Conservation (phyloP, 495 filamentous ascomycete species). For the Hypoxylon lienhwacheense region DNA sequence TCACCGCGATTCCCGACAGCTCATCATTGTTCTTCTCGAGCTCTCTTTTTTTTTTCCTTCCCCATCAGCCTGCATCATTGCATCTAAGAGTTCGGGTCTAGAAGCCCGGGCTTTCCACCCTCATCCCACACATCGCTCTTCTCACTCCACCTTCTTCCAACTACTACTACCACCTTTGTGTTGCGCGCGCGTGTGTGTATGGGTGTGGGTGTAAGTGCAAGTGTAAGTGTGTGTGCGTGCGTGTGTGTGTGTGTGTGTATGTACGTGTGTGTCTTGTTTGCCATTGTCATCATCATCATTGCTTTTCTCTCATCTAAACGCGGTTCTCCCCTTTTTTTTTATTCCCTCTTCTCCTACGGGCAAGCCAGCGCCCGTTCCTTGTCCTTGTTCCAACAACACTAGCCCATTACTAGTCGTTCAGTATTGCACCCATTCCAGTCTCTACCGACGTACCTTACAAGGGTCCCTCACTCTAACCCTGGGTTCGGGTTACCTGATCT, state of each 20-base stretch:
- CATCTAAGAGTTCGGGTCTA: conserved; percentile 26
- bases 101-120: conserved; percentile 25
- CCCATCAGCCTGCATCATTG: conserved; percentile 27
- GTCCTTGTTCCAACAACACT: conserved; percentile 9
- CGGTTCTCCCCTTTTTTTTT: not conserved
- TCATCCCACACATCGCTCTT: conserved; percentile 18
- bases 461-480: conserved; percentile 25
- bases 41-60: conserved; percentile 20
- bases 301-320: too few relatives aligned
- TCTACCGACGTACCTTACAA: conserved; percentile 27
- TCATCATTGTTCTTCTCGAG: conserved; percentile 22
- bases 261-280: conserved; percentile 3
- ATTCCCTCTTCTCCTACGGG: not conserved
- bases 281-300: not conserved
- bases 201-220: not conserved
- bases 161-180: not conserved
- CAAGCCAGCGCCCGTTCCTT: not conserved
- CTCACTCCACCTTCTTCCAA: conserved; percentile 20
- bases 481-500: conserved; percentile 37
- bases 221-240: not conserved
- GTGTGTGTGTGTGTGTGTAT: not conserved
- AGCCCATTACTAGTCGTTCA: conserved; percentile 20
- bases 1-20: conserved; percentile 36
- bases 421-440: conserved; percentile 21
- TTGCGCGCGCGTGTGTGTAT: not conserved